A percentile compares a stretch with the other conserved stretches of the same genome.
Evolutionary conservation across 345 rosid species (phyloP).

Genomic region (Rhizophora mangle): DNA sequence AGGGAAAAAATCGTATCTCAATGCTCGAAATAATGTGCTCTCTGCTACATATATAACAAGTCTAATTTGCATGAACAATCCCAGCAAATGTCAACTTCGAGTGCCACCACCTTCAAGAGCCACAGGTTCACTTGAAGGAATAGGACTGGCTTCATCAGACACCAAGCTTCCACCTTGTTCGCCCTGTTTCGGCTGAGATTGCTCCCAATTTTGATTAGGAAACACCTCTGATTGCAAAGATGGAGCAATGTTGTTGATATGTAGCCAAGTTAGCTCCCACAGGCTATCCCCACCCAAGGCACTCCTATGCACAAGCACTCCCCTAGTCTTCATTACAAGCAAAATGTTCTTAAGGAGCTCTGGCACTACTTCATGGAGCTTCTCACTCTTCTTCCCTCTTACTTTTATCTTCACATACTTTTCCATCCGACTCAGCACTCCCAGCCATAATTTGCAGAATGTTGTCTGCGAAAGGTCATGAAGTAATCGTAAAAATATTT

Average conservation of each 20-base stretch:
- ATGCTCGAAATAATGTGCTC: background rate
- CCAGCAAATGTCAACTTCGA: constrained; percentile 22
- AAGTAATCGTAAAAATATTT: constrained; percentile 73
- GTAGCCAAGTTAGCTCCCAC: constrained; percentile 98
- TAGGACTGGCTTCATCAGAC: constrained; percentile 36
- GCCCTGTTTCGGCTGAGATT: constrained; percentile 24
- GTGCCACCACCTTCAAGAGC: constrained; percentile 37
- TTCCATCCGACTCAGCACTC: constrained; percentile 90
- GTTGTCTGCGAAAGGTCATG: constrained; percentile 70
- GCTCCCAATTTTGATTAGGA: constrained; percentile 61
- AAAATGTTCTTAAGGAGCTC: constrained; percentile 85
- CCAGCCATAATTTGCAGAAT: constrained; percentile 92
- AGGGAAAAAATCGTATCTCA: background rate
- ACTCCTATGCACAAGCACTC: constrained; percentile 79
- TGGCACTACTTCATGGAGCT: constrained; percentile 81
- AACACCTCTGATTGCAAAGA: constrained; percentile 80
- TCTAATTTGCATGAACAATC: constrained; percentile 8
- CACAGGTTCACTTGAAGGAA: constrained; percentile 39
- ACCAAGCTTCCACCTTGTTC: constrained; percentile 25
- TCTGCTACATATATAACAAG: constrained; percentile 19
- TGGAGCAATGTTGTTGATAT: constrained; percentile 79
- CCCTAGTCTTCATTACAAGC: constrained; percentile 77
- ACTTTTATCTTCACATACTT: constrained; percentile 88
- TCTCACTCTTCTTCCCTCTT: constrained; percentile 82
- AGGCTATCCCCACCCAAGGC: constrained; percentile 91